Conservation (phyloP, 2,329 filamentous ascomycete species). For the Tolypocladium sp. region DNA sequence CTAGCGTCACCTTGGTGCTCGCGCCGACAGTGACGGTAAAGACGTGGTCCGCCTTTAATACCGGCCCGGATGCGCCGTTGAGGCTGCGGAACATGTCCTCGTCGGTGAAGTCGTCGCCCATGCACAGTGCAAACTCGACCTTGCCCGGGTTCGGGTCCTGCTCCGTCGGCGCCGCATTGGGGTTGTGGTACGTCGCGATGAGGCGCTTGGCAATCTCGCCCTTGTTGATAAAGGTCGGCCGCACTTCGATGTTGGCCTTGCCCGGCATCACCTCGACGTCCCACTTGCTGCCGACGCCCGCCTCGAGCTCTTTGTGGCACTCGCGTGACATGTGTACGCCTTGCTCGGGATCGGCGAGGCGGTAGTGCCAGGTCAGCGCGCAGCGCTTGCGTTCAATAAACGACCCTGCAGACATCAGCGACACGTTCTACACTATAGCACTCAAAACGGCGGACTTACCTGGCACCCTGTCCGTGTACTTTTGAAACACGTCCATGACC, state of each 20-base stretch:
- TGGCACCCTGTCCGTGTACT: conserved; percentile 78
- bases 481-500: conserved; percentile 75
- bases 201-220: conserved; percentile 86
- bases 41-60: conserved; percentile 51
- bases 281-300: conserved; percentile 66
- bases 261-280: conserved; percentile 95
- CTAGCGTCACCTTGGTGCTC: conserved; percentile 84
- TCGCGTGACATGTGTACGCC: conserved; percentile 71
- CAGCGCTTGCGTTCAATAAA: conserved; percentile 94
- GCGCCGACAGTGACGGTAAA: conserved; percentile 90
- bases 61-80: conserved; percentile 46
- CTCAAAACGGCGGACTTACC: conserved; percentile 39
- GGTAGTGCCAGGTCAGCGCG: conserved; percentile 95
- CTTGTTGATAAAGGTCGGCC: conserved; percentile 97
- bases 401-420: conserved; percentile 45
- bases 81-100: conserved; percentile 94
- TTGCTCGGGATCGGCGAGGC: conserved; percentile 78
- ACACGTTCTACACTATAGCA: background rate
- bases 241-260: conserved; percentile 93
- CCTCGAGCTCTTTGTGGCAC: conserved; percentile 73
- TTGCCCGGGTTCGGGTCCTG: conserved; percentile 35
- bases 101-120: conserved; percentile 94
- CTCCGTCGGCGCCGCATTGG: conserved; percentile 32
- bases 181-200: conserved; percentile 60
- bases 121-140: conserved; percentile 80